Base-by-base conservation (phyloP, 2,329 filamentous ascomycete genomes). In the Alternaria sp. region DNA sequence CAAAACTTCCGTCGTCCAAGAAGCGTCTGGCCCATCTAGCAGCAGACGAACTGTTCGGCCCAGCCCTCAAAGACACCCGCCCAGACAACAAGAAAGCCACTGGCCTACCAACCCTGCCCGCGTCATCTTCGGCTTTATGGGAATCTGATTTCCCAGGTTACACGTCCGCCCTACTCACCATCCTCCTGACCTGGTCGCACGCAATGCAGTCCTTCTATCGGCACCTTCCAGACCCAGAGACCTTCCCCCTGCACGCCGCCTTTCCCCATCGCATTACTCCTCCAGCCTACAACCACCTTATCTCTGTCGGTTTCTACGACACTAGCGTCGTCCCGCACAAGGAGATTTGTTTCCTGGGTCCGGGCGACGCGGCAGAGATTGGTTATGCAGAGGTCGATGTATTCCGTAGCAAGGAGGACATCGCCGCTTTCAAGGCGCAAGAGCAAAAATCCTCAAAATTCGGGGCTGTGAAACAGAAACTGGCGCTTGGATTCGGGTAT, bases 301-400 rank as follows among this genome's bases (percentile, higher is more conserved):
- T 70, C n/a, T 65, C 65, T 0, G 49, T 67, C 13, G 54, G 56
- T 26, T 70, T 72, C 48, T 72, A 66, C 48, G 66, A 72, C 24
- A 69, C 63, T 3, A 58, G 54, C 13, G 17, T 42, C 5, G 37
- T 54, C 6, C 60, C 67, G 0, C 65, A 68, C 49, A 58, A 58
- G 13, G 69, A 73, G 26, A 44, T 70, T 1, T 54, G 56, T 0
- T 68, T 65, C 28, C 44, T 73, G 13, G 68, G 67, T 2, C 66
- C 62, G 1, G 62, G 58, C 1, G 64, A 72, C 37, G 61, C 49
- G 0, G 60, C 46, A 3, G 50, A 58, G 14, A 46, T 70, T 3
- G 58, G 39, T 5, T 72, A 70, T 41, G 59, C 57, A 33, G 68
- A 70, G 52, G 67, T 73, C 34, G 68, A 73, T 36, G 59, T 63